Conservation (phyloP, 2,329 filamentous ascomycete genomes). For the Aspergillus pseudoglaucus region DNA sequence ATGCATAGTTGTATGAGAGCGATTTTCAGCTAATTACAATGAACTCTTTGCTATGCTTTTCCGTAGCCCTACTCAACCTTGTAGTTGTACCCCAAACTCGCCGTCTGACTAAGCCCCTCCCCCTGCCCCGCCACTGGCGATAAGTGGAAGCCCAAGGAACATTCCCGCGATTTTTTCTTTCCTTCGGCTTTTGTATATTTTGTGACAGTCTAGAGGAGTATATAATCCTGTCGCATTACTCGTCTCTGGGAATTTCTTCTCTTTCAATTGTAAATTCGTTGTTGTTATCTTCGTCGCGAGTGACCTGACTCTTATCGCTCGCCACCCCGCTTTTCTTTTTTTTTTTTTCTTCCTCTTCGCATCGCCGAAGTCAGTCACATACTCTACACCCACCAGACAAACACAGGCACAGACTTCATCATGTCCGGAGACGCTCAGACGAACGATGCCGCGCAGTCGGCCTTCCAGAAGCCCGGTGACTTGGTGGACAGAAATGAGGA, state of each 20-base stretch:
- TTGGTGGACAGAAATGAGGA: conserved; percentile 35
- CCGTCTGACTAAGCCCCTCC: conserved; percentile 7
- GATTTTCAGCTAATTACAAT: too few relatives aligned
- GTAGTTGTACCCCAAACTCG: background rate
- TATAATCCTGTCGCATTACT: background rate
- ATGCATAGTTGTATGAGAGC: too few relatives aligned
- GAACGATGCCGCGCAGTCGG: conserved; percentile 19
- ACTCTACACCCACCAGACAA: background rate
- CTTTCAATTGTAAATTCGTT: background rate
- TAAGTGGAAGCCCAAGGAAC: conserved; percentile 23
- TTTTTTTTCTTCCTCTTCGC: background rate
- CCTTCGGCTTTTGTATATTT: conserved; percentile 2
- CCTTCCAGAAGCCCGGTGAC: conserved; percentile 34
- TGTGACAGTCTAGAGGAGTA: background rate
- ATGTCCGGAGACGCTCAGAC: conserved; percentile 23
- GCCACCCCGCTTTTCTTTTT: background rate
- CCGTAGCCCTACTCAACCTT: background rate
- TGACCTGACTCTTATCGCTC: background rate
- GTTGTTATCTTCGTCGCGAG: background rate
- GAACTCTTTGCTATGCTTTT: too few relatives aligned
- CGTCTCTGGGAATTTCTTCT: background rate
- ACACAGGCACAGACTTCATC: conserved; percentile 4
- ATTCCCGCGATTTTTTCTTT: conserved; percentile 23
- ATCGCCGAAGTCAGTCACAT: background rate
- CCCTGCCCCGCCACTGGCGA: conserved; percentile 16